Evolutionary conservation across 345 rosid species (phyloP).

Genomic region (Adansonia digitata): DNA sequence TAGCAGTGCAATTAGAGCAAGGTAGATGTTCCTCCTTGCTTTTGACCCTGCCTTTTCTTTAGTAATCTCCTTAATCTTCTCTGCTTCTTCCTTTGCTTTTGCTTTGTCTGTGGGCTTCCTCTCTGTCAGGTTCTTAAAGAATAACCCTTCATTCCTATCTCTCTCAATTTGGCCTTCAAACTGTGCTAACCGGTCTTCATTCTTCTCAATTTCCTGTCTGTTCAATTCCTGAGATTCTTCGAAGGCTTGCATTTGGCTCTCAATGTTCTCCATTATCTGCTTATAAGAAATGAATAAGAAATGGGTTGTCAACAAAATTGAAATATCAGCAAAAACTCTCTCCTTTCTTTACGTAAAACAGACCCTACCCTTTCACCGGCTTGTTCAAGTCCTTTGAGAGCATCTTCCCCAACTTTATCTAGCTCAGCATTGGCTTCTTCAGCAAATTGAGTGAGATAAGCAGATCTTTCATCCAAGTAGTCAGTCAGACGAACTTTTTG

Average conservation of each 20-base stretch:
- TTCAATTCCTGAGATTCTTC: conserved; percentile 72
- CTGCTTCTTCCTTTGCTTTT: conserved; percentile 56
- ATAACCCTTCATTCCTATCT: conserved; percentile 77
- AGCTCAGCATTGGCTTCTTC: conserved; percentile 83
- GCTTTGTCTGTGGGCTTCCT: conserved; percentile 44
- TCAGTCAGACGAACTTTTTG: conserved; percentile 83
- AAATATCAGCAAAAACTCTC: too few species aligned
- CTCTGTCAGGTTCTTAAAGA: conserved; percentile 69
- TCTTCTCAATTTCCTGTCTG: conserved; percentile 56
- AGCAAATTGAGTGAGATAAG: conserved; percentile 67
- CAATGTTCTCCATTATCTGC: conserved; percentile 84
- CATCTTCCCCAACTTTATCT: conserved; percentile 87
- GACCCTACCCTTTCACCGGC: conserved; percentile 79
- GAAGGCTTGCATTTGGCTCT: conserved; percentile 78
- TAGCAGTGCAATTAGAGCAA: conserved; percentile 53
- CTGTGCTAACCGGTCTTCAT: conserved; percentile 53
- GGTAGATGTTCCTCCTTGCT: conserved; percentile 62
- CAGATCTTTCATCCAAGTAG: conserved; percentile 75
- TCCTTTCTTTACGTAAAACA: too few species aligned
- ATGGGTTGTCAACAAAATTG: too few species aligned
- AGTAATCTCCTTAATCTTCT: conserved; percentile 43
- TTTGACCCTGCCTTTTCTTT: conserved; percentile 54
- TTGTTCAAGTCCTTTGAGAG: conserved; percentile 78
- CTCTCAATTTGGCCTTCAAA: conserved; percentile 66
- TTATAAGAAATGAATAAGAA: conserved; percentile 5